Conservation (phyloP, 2,329 filamentous ascomycete genomes). For the Emericellopsis cladophorae region DNA sequence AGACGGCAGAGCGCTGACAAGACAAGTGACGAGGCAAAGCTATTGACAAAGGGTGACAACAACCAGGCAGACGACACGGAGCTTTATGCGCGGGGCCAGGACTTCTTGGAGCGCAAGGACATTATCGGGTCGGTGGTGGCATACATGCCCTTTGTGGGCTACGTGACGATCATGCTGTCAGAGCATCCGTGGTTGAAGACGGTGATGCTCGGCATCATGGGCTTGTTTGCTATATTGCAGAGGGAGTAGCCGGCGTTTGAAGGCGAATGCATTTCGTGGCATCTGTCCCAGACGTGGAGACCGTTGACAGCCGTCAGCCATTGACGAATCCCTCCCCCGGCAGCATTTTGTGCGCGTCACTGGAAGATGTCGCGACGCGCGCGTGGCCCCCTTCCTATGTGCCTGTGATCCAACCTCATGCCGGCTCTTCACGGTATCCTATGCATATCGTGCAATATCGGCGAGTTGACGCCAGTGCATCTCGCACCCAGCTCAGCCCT, state of each 20-base stretch:
- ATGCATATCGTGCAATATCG: too few relatives aligned
- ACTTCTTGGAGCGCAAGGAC: slow-evolving; percentile 75
- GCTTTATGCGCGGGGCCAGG: slow-evolving; percentile 70
- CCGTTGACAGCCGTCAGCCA: too few relatives aligned
- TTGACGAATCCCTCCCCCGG: too few relatives aligned
- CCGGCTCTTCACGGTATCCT: too few relatives aligned
- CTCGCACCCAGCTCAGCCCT: too few relatives aligned
- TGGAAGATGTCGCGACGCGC: too few relatives aligned
- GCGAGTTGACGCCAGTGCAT: too few relatives aligned
- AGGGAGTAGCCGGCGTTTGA: slow-evolving; percentile 46
- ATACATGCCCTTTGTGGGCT: slow-evolving; percentile 90
- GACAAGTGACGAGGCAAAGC: slow-evolving; percentile 42
- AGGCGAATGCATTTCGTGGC: too few relatives aligned
- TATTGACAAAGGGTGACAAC: slow-evolving; percentile 97
- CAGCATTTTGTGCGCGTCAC: too few relatives aligned
- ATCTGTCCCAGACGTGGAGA: too few relatives aligned
- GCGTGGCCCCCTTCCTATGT: too few relatives aligned
- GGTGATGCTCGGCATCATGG: slow-evolving; percentile 89
- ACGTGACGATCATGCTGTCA: slow-evolving; percentile 89
- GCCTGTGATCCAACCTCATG: too few relatives aligned
- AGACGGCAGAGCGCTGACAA: neutral
- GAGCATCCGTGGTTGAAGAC: slow-evolving; percentile 98
- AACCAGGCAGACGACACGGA: slow-evolving; percentile 90
- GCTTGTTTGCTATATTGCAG: slow-evolving; percentile 82
- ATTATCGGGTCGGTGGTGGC: slow-evolving; percentile 87